A percentile compares a stretch with the other conserved stretches of the same genome.
Evolutionary conservation across 495 filamentous ascomycete genomes (phyloP).

Genomic region (Ramalina peruviana): DNA sequence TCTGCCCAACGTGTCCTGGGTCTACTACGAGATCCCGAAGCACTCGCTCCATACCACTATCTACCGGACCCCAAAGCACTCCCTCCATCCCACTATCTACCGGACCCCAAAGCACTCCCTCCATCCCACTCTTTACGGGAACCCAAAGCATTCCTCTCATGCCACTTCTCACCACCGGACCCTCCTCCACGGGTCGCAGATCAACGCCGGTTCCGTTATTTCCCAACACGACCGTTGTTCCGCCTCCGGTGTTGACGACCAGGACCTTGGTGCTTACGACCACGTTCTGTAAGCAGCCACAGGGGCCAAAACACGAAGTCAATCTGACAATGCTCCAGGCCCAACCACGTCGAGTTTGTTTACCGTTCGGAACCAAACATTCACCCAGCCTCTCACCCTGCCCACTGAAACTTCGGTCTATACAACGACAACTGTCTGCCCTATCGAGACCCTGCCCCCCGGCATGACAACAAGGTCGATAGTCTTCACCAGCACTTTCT

Average conservation of each 20-base stretch:
- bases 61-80: neutral
- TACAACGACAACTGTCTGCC: neutral
- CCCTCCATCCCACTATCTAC: neutral
- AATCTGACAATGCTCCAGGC: no score
- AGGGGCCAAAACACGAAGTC: no score
- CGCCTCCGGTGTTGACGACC: no score
- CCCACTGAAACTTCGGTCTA: no score
- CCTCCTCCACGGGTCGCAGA: neutral
- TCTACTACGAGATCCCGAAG: neutral
- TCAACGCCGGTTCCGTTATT: neutral
- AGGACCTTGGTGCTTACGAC: no score
- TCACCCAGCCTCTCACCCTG: neutral
- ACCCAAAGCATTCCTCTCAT: neutral
- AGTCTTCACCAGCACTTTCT: neutral
- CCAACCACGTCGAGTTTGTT: no score
- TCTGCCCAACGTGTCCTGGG: constrained; percentile 3
- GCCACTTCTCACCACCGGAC: neutral
- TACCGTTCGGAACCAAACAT: neutral
- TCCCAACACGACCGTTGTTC: neutral
- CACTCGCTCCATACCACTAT: neutral
- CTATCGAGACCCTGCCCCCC: neutral
- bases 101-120: neutral
- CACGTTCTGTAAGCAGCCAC: no score
- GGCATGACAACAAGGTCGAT: neutral
- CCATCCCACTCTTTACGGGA: neutral